Evolutionary conservation across 345 rosid genomes (phyloP), one percentile per base, ranked within the genome.

Genomic region (Salix suchowensis): DNA sequence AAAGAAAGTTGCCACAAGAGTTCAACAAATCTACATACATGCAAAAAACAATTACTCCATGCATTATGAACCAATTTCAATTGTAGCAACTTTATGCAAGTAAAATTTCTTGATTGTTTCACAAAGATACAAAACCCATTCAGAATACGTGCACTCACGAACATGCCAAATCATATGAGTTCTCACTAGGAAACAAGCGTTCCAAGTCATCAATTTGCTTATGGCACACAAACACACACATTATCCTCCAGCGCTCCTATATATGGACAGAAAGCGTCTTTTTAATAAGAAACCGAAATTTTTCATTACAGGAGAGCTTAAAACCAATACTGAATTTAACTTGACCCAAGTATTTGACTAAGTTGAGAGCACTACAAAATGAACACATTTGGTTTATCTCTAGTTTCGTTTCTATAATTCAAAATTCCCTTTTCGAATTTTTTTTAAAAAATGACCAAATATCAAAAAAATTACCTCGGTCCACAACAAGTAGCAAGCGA

Each of bases 401-500:
- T 44, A 60, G 21, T 54, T 72, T 36, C 5, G 28, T 11, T 34
- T 54, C 37, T 23, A 61, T 23, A 40, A 23, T 5, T 67, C 67
- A 21, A 72, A 68, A 74, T 73, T 36, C 68, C 70, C 70, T 37
- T 40, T 26, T 6, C 69, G 21, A 72, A 52, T 40, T 13, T n/a
- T 28, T 16, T 21, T 19, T 19, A 4, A 34, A 13, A 28, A 52
- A 36, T 54, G 37, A 42, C 42, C 23, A 60, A 23, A 28, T 21
- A 74, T 62, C 6, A 46, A 30, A 44, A 40, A n/a, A 32, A 71
- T 75, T 84, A 94, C 98, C 99, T 94, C 11, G 97, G 97, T 77
- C 99, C 99, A 50, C 99, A 96, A 73, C 99, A 96, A 19, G 99
- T 96, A 55, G 99, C 98, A 16, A 96, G 97, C 21, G 99, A 96